Conservation (phyloP, 306 rosid species). For the Cucurbita ficifolia region DNA sequence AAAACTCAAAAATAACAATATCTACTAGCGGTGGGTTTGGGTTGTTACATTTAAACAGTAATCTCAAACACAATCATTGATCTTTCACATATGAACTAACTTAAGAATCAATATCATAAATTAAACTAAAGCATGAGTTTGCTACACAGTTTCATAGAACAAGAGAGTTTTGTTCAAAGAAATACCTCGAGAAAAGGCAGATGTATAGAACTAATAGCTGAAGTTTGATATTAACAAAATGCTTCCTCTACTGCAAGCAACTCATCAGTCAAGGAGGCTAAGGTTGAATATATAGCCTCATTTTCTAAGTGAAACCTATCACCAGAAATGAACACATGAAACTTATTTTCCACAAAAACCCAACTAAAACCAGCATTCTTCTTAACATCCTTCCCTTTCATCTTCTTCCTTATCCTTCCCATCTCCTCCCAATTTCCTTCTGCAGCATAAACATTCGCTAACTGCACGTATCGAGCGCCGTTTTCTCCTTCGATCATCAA, state of each 20-base stretch:
- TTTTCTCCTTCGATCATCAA: conserved; percentile 24
- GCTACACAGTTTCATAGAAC: neutral
- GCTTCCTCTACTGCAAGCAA: conserved; percentile 12
- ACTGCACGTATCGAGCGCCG: conserved; percentile 58
- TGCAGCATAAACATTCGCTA: conserved; percentile 67
- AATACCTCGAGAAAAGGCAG: neutral
- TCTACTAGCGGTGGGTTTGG: too few species aligned
- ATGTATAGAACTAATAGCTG: neutral
- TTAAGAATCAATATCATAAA: neutral
- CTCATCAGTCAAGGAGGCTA: conserved; percentile 32
- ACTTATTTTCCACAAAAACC: conserved; percentile 45
- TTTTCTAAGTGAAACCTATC: conserved; percentile 40
- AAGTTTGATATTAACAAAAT: neutral
- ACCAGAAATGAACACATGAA: conserved; percentile 53
- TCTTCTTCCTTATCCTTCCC: conserved; percentile 70
- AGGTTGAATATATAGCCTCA: conserved; percentile 34
- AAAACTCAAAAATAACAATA: too few species aligned
- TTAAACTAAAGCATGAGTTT: neutral
- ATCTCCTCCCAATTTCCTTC: conserved; percentile 65
- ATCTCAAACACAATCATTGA: neutral
- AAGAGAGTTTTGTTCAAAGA: neutral
- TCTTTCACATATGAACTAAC: neutral
- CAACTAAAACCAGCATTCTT: conserved; percentile 70
- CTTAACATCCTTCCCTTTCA: conserved; percentile 57
- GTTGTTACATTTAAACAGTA: too few species aligned